Evolutionary conservation across 495 filamentous ascomycete species (phyloP).

Genomic region (Massariosphaeria phaeospora): DNA sequence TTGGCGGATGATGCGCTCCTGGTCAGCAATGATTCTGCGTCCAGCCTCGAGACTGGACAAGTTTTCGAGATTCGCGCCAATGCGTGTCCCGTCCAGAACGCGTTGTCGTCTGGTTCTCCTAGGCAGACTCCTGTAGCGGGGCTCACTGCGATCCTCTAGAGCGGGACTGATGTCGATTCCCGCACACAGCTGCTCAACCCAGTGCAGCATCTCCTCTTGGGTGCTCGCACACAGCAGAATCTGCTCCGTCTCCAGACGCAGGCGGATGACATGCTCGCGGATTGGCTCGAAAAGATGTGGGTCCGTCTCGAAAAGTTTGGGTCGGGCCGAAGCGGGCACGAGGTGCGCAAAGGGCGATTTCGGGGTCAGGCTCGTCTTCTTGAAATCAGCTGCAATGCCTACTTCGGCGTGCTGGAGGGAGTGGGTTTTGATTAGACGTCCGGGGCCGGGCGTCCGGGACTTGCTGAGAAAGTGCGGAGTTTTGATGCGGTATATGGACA

Average conservation of each 20-base stretch:
- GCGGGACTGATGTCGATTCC: conserved; percentile 51
- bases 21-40: conserved; percentile 29
- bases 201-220: conserved; percentile 51
- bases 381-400: conserved; percentile 59
- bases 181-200: conserved; percentile 51
- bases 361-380: conserved; percentile 45
- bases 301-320: conserved; percentile 36
- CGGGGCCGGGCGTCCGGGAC: conserved; percentile 29
- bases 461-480: conserved; percentile 42
- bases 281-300: conserved; percentile 35
- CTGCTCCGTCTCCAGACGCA: conserved; percentile 60
- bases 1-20: conserved; percentile 30
- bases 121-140: conserved; percentile 49
- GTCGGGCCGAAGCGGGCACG: conserved; percentile 31
- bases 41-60: conserved; percentile 9
- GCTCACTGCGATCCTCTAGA: conserved; percentile 53
- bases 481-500: conserved; percentile 54
- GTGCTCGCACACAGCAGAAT: conserved; percentile 54
- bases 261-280: conserved; percentile 55
- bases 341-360: conserved; percentile 36
- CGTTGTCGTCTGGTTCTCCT: conserved; percentile 35
- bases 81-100: conserved; percentile 15
- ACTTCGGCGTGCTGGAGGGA: conserved; percentile 62
- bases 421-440: conserved; percentile 51
- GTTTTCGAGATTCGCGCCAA: conserved; percentile 10